These are phyloP conservation scores for Pythium aristosporum DNA, from an alignment of 352 stramenopile species.

Conservation along the genomic window DNA sequence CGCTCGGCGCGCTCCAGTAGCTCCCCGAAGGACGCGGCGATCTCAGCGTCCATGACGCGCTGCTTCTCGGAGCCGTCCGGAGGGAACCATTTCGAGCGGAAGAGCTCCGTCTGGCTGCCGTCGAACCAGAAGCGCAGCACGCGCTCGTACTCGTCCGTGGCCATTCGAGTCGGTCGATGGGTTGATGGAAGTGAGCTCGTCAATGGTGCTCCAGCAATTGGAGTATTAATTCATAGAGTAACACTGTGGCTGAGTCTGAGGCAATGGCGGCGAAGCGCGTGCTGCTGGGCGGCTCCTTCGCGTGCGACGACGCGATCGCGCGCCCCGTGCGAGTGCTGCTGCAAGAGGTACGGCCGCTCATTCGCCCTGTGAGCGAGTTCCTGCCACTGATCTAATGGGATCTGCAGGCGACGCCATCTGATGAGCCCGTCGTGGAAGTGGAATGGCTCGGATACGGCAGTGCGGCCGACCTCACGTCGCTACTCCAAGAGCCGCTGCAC, in stretches of 20 bases:
- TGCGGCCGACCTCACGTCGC: constrained; percentile 31
- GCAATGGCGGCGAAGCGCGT: constrained; percentile 21
- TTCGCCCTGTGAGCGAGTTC: background rate
- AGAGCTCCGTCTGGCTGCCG: constrained; percentile 46
- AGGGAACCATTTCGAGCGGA: constrained; percentile 69
- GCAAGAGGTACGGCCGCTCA: constrained; percentile 27
- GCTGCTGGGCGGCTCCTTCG: constrained; percentile 56
- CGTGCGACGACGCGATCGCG: constrained; percentile 54
- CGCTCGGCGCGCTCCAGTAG: constrained; percentile 45
- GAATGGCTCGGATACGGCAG: constrained; percentile 64
- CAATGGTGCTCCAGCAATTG: background rate
- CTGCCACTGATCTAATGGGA: background rate
- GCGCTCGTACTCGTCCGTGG: background rate
- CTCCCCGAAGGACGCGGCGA: constrained; percentile 37
- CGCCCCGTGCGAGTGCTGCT: constrained; percentile 52
- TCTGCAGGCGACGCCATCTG: constrained; percentile 30
- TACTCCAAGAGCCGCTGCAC: constrained; percentile 6
- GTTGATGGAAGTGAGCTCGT: background rate
- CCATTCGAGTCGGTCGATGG: background rate
- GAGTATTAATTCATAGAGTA: background rate
- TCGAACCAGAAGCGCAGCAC: constrained; percentile 71
- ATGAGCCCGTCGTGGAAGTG: constrained; percentile 31
- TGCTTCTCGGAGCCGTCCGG: constrained; percentile 49
- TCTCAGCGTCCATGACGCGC: constrained; percentile 38
- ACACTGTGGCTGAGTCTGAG: background rate